Conservation (phyloP, 176 grass and related monocot species). For the Musa itinerans region DNA sequence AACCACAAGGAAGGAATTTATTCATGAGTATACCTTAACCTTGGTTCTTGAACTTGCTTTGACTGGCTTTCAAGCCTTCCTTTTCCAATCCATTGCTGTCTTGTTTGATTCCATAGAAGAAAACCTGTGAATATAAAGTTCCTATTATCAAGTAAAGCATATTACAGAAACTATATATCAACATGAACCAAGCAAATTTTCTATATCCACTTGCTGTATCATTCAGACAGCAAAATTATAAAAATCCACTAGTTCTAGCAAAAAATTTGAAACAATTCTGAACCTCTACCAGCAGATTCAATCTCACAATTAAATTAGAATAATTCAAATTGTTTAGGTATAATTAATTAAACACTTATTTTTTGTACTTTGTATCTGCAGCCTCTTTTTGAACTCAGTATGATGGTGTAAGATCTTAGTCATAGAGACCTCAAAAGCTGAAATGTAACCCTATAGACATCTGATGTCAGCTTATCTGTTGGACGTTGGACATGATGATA, state of each 20-base stretch:
- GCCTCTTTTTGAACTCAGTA: too few species aligned
- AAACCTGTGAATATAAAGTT: slow-evolving; percentile 39
- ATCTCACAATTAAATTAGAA: neutral
- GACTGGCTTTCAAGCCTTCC: slow-evolving; percentile 32
- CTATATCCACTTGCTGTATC: too few species aligned
- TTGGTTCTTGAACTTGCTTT: slow-evolving; percentile 38
- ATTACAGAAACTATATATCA: neutral
- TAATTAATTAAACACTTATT: neutral
- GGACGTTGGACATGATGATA: neutral
- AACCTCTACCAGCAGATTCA: slow-evolving; percentile 2
- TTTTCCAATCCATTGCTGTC: slow-evolving; percentile 73
- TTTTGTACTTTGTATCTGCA: neutral
- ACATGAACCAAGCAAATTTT: neutral
- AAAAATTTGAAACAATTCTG: neutral
- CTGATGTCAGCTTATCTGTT: too few species aligned
- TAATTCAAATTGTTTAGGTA: neutral
- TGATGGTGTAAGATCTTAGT: too few species aligned
- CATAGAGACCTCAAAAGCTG: too few species aligned
- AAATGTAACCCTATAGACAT: too few species aligned
- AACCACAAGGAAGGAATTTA: slow-evolving; percentile 5
- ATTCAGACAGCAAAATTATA: neutral
- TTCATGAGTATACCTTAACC: slow-evolving; percentile 54
- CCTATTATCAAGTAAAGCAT: neutral
- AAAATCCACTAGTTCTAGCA: neutral
- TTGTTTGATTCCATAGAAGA: slow-evolving; percentile 77